Evolutionary conservation across 1,284 basidiomycete species (phyloP), one percentile per base, ranked within the genome.

Genomic region (Hemileccinum hortonii): DNA sequence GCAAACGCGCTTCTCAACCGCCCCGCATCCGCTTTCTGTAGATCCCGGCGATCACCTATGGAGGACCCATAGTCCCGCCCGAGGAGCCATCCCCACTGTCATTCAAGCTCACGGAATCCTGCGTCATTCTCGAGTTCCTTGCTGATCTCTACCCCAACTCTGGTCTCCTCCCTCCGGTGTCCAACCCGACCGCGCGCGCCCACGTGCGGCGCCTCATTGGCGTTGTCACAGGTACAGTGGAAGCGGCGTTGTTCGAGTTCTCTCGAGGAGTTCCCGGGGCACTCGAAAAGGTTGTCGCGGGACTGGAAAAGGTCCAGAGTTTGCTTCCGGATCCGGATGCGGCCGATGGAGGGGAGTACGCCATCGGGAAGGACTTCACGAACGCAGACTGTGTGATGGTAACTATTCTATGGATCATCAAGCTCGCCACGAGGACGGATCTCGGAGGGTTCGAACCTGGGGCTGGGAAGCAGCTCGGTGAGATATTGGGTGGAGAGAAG

Each of bases 121-220:
- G 78, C 22, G 74, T 86, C 37, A 73, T 86, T 49, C 69, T 86
- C 52, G 83, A 86, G 62, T 83, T 87, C 67, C 61, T 85, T 45
- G 79, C 80, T 6, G 83, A 86, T 60, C 62, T 84, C 38, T 79
- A 67, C 62, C 80, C 79, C 0, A 55, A 73, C 14, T 70, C 74
- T 0, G 50, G 53, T 8, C 71, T 85, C 19, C 74, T 84, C 14
- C 82, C 84, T 0, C 44, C 48, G 1, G 14, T 15, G 3, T 65
- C 71, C 9, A 77, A 84, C 61, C 81, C 83, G 1, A 73, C 83
- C 24, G 61, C 65, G 10, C 79, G 81, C 18, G 84, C 84, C 1
- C 73, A 76, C 49, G 78, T 73, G 4, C 80, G 84, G 15, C 79
- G 84, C 68, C 83, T 86, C 69, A 77, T 82, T 55, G 80, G 86